Conservation (phyloP, 352 stramenopile genomes). For the Pythium dissimile region DNA sequence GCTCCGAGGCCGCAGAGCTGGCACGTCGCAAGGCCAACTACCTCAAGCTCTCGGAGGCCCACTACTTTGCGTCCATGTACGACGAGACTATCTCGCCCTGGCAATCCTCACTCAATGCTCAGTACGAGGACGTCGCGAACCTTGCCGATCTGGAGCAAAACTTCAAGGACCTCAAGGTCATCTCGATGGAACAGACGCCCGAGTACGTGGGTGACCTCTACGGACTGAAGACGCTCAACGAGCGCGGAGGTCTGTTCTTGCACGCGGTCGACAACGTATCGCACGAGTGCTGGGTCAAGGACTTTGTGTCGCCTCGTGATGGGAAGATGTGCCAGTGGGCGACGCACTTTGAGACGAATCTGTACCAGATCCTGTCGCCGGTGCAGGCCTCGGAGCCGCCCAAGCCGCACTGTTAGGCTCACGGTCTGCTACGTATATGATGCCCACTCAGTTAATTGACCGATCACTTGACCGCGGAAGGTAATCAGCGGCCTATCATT, state of each 20-base stretch:
- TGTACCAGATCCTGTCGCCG: too few relatives aligned
- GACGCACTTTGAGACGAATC: too few relatives aligned
- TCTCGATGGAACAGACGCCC: slow-evolving; percentile 31
- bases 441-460: too few relatives aligned
- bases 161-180: slow-evolving; percentile 26
- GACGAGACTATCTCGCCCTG: slow-evolving; percentile 33
- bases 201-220: slow-evolving; percentile 38
- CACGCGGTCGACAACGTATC: slow-evolving; percentile 18
- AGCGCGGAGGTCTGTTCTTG: slow-evolving; percentile 21
- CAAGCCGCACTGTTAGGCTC: too few relatives aligned
- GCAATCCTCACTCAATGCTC: slow-evolving; percentile 26
- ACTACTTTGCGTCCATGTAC: slow-evolving; percentile 30
- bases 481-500: too few relatives aligned
- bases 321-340: too few relatives aligned
- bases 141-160: slow-evolving; percentile 20
- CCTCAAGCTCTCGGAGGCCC: slow-evolving; percentile 7
- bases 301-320: slow-evolving; percentile 2
- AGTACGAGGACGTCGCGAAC: slow-evolving; percentile 28
- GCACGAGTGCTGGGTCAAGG: slow-evolving; percentile 30
- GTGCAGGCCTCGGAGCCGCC: too few relatives aligned
- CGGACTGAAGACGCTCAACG: slow-evolving; percentile 27
- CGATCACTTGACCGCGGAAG: too few relatives aligned
- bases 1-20: slow-evolving; percentile 13
- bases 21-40: slow-evolving; percentile 31
- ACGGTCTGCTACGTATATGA: too few relatives aligned